Base-by-base conservation (phyloP, 345 rosid genomes). In the Salix purpurea region DNA sequence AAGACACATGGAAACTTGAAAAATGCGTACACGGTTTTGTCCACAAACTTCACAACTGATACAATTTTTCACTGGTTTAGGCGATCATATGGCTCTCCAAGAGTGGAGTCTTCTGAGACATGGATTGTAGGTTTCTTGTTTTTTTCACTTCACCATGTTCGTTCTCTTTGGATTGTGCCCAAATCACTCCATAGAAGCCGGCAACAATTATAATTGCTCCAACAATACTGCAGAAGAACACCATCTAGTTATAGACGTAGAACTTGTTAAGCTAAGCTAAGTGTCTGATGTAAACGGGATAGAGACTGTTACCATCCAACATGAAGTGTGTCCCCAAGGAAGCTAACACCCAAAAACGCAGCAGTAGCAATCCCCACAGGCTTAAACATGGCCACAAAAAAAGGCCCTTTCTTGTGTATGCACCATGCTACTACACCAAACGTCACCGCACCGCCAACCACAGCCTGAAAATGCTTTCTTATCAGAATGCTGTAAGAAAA, bases 331-430 rank as follows among this genome's bases (percentile, higher is more conserved):
- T 89, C 90, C 2, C 89, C 89, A 2, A 87, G 84, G 81, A 89
- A 86, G 74, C 86, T 72, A 69, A 74, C 80, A 28, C 92, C 79
- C 67, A 80, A 18, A 2, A 89, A 74, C 46, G 88, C 90, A 68
- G 92, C 90, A 77, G 86, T 73, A 37, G 83, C 88, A 39, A 86
- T 88, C 54, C 90, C 79, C 67, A 88, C 52, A 7, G 93, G 91
- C 74, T 85, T 88, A 84, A 90, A 90, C 83, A 82, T 84, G 74
- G 88, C 90, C 65, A 90, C 91, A 66, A 90, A 90, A 24, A 87
- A 81, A 4, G 93, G 91, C 67, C 93, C 93, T 83, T 90, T 88
- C 64, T 70, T 75, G 11, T 54, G 83, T 71, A 88, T 80, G 84
- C 88, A 84, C 87, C 90, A 88, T 67, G 88, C 74, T 44, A 39